Evolutionary conservation across 1,284 basidiomycete species (phyloP).

Genomic region (Chalciporus sp.): DNA sequence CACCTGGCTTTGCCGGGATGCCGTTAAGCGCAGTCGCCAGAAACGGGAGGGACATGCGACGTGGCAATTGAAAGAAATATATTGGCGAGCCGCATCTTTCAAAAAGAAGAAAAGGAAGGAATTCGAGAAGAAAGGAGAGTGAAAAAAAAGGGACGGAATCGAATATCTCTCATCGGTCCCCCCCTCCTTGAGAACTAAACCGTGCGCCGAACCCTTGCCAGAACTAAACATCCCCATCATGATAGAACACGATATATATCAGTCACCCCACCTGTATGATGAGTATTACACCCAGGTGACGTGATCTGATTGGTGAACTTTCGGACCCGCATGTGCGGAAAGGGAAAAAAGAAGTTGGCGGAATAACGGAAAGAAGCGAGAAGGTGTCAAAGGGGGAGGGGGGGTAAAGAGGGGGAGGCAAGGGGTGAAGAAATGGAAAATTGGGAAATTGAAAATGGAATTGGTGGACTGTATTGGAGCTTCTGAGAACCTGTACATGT

Average conservation of each 20-base stretch:
- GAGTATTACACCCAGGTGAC: neutral
- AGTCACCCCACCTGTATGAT: neutral
- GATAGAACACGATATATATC: neutral
- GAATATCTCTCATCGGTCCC: neutral
- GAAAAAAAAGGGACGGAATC: neutral
- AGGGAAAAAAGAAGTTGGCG: neutral
- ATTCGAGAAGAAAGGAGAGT: neutral
- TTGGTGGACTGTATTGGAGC: neutral
- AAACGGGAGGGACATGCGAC: neutral
- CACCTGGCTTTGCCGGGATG: neutral
- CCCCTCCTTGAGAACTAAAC: conserved; percentile 4
- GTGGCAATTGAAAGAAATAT: conserved; percentile 8
- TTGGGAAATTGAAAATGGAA: too few species aligned
- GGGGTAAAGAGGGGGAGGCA: neutral
- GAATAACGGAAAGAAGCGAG: neutral
- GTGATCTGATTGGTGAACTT: conserved; percentile 2
- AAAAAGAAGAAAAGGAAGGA: neutral
- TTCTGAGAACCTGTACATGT: too few species aligned
- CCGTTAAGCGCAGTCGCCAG: neutral
- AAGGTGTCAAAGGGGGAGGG: neutral
- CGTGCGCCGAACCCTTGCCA: conserved; percentile 1
- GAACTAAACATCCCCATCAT: conserved; percentile 1
- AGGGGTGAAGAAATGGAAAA: neutral
- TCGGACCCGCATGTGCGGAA: conserved; percentile 8
- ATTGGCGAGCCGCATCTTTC: neutral